phyloP scores from a whole-genome alignment of 2,329 filamentous ascomycete genomes.

The Colletotrichum sp. region DNA sequence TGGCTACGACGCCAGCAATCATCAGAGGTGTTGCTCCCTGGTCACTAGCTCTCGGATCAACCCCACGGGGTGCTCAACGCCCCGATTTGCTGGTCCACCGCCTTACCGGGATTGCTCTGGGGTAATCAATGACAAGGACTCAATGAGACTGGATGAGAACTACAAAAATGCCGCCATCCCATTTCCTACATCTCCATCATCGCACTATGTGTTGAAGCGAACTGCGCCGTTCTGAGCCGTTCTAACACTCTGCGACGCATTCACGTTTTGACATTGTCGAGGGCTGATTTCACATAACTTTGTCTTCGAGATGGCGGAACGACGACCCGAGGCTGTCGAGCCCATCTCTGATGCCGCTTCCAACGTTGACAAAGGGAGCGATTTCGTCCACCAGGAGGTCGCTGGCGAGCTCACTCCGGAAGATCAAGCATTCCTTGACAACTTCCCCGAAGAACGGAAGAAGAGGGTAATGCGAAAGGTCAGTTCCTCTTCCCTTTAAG shows the following conservation, averaged over 20 bases:
- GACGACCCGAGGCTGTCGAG: not conserved
- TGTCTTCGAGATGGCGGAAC: not conserved
- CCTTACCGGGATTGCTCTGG: not conserved
- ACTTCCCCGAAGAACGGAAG: not conserved
- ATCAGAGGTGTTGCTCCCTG: not conserved
- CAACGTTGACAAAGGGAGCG: not conserved
- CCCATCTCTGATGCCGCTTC: not conserved
- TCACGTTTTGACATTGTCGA: not conserved
- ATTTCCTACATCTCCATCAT: not conserved
- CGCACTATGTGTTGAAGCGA: not conserved
- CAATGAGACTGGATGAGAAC: not conserved
- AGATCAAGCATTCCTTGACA: not conserved
- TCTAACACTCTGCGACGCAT: fast-evolving
- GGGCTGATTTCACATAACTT: not conserved
- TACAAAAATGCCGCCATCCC: not conserved
- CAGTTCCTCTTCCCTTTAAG: not conserved
- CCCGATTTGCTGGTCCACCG: not conserved
- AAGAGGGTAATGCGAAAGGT: not conserved
- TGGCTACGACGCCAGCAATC: not conserved
- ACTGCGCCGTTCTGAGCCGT: not conserved
- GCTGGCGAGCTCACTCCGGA: not conserved
- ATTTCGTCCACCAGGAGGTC: not conserved
- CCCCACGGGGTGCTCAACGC: not conserved
- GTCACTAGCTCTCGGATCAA: not conserved
- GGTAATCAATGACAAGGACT: not conserved